These are phyloP conservation scores for Saccharomycopsis microspora DNA, from an alignment of 805 yeast genomes.

Conservation along the genomic window DNA sequence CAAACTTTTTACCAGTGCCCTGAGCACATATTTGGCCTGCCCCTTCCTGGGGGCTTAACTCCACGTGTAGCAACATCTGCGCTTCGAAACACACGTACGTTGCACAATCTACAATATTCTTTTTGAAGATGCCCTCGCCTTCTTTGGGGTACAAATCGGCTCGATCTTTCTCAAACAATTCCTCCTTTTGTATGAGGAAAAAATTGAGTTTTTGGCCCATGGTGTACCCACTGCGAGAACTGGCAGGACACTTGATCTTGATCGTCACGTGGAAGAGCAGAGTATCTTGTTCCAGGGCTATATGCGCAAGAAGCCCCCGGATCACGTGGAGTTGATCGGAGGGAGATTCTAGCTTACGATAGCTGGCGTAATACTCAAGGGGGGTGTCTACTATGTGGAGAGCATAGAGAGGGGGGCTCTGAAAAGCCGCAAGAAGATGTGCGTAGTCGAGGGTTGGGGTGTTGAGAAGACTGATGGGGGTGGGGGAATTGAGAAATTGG, in stretches of 20 bases:
- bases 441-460: conserved; percentile 11
- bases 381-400: conserved; percentile 17
- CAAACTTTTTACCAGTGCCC: too few species aligned
- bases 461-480: conserved; percentile 21
- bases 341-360: too few species aligned
- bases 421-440: background rate
- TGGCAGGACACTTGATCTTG: background rate
- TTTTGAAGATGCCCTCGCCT: conserved; percentile 18
- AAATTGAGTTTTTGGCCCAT: conserved; percentile 2
- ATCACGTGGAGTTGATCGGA: too few species aligned
- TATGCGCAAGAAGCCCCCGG: too few species aligned
- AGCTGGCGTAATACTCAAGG: too few species aligned
- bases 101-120: conserved; percentile 31
- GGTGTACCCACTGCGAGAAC: too few species aligned
- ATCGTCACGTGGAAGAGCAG: conserved; percentile 5
- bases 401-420: conserved; percentile 24
- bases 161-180: conserved; percentile 2
- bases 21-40: too few species aligned
- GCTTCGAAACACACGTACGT: conserved; percentile 35
- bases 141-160: conserved; percentile 3
- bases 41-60: conserved; percentile 22
- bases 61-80: conserved; percentile 38
- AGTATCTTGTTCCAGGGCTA: too few species aligned
- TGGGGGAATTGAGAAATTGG: conserved; percentile 20
- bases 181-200: background rate